Conservation (phyloP, 208 protist species). For the Trypanosoma cruzi region DNA sequence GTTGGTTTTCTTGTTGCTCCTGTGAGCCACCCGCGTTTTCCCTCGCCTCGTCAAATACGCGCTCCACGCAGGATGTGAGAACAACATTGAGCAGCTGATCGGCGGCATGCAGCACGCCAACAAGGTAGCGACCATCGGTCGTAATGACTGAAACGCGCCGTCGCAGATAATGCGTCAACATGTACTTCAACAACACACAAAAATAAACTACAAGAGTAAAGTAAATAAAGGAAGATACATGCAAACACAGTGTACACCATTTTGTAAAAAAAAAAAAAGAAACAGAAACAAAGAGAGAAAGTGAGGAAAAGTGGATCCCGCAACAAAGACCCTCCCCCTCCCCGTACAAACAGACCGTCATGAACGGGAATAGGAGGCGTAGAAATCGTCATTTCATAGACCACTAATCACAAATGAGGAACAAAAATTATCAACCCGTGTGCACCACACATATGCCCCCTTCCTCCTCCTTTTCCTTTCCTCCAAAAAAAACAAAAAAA, state of each 20-base stretch:
- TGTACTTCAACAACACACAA: conserved; percentile 17
- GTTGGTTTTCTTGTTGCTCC: not conserved
- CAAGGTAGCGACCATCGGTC: conserved; percentile 70
- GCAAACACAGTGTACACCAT: not conserved
- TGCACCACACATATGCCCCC: not conserved
- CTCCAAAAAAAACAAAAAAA: not conserved
- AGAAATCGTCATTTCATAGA: no score
- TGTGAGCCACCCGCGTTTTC: conserved; percentile 10
- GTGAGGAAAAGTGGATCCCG: no score
- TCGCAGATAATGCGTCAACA: conserved; percentile 68
- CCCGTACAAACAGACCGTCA: no score
- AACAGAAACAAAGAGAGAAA: not conserved
- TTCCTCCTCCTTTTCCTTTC: not conserved
- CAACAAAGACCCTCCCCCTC: no score
- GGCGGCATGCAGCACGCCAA: conserved; percentile 76
- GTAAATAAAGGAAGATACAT: not conserved
- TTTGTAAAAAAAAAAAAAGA: not conserved
- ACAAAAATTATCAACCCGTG: not conserved
- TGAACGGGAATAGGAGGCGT: no score
- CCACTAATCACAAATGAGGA: no score
- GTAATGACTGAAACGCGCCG: conserved; percentile 84
- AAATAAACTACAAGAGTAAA: not conserved
- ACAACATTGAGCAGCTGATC: conserved; percentile 89
- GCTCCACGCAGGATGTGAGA: conserved; percentile 68
- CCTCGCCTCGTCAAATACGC: conserved; percentile 41